Percentiles rank a stretch among this genome's conserved stretches.
Evolutionary conservation across 2,329 filamentous ascomycete species (phyloP).

Genomic region (Stemphylium vesicarium): DNA sequence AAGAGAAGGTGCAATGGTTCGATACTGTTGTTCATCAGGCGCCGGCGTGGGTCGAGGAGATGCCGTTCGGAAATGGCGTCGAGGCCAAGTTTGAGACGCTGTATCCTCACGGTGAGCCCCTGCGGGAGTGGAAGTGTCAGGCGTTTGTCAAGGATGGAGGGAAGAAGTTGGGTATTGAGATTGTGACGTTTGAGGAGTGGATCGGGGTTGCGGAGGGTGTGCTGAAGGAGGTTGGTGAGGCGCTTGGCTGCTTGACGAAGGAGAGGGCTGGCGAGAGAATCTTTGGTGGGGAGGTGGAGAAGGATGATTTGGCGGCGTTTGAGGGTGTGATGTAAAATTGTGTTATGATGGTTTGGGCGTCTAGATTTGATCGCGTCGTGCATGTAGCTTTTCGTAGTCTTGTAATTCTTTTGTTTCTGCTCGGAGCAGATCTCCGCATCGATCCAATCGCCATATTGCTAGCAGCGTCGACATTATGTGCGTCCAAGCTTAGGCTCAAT

Average conservation of each 20-base stretch:
- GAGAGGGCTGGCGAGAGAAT: constrained; percentile 27
- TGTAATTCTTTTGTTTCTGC: no score
- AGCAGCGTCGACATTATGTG: no score
- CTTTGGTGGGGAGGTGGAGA: constrained; percentile 14
- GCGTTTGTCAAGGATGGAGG: constrained; percentile 59
- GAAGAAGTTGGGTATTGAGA: constrained; percentile 61
- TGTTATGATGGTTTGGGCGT: no score
- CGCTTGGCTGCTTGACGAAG: constrained; percentile 30
- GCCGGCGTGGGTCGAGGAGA: constrained; percentile 62
- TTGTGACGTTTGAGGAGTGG: constrained; percentile 67
- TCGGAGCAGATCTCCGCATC: no score
- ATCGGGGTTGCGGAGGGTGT: constrained; percentile 58
- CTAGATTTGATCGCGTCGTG: no score
- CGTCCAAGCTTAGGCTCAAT: no score
- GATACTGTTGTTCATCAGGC: constrained; percentile 51
- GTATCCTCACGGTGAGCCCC: constrained; percentile 56
- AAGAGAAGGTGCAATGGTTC: constrained; percentile 39
- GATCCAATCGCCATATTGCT: no score
- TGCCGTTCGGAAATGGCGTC: constrained; percentile 51
- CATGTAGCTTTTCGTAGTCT: no score
- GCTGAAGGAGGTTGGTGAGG: constrained; percentile 52
- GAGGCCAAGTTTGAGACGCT: constrained; percentile 59
- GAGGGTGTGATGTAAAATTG: no score
- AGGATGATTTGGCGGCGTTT: no score
- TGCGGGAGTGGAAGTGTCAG: constrained; percentile 64